phyloP scores from a whole-genome alignment of 768 basidiomycete genomes.

The Clitopilus hobsonii region DNA sequence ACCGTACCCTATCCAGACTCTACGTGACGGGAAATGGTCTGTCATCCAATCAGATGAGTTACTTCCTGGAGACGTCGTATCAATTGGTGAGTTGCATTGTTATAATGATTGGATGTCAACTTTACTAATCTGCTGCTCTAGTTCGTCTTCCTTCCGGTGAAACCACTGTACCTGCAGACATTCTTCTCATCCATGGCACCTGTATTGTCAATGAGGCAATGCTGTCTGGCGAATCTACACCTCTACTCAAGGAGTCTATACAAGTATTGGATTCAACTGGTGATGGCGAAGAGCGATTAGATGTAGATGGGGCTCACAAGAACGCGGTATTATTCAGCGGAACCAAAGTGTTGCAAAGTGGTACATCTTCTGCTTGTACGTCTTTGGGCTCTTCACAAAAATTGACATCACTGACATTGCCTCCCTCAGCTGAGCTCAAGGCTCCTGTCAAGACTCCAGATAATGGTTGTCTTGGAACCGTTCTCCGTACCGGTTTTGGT shows the following conservation, averaged over 20 bases:
- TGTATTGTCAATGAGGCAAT: constrained; percentile 99
- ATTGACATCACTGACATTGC: background rate
- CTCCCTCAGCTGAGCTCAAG: constrained; percentile 25
- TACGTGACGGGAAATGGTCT: constrained; percentile 77
- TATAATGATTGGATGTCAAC: background rate
- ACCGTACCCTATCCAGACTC: constrained; percentile 82
- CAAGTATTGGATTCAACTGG: constrained; percentile 64
- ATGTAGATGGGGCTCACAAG: constrained; percentile 84
- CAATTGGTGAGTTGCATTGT: constrained; percentile 41
- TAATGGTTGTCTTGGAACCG: constrained; percentile 87
- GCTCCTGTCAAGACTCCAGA: constrained; percentile 72
- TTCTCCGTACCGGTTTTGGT: constrained; percentile 94
- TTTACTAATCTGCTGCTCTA: constrained; percentile 18
- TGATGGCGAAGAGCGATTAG: constrained; percentile 51
- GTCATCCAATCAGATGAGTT: constrained; percentile 81
- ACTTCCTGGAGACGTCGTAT: constrained; percentile 90
- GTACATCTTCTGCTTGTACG: constrained; percentile 38
- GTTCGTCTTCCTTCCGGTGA: constrained; percentile 64
- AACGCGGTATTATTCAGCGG: constrained; percentile 90
- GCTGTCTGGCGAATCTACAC: constrained; percentile 98
- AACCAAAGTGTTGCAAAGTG: constrained; percentile 92
- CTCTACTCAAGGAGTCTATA: constrained; percentile 92
- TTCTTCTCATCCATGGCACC: constrained; percentile 87
- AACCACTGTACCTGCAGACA: constrained; percentile 88
- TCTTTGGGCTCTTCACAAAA: background rate